Evolutionary conservation across 2,329 filamentous ascomycete species (phyloP).

Genomic region (Cucurbitaria berberidis): DNA sequence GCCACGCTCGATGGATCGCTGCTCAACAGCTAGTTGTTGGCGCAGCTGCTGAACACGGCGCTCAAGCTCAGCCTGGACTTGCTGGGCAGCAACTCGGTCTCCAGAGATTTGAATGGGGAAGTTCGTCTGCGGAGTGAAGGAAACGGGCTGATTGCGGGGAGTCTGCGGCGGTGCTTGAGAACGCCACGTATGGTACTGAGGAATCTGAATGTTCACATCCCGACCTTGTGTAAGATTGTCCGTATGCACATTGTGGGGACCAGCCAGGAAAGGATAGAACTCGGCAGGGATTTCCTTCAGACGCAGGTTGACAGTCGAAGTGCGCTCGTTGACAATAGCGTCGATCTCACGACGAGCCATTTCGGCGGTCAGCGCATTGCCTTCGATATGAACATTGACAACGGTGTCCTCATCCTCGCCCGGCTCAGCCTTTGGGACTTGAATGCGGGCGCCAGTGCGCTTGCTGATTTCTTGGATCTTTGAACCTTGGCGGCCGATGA

Average conservation of each 20-base stretch:
- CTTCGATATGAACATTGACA: slow-evolving; percentile 87
- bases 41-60: slow-evolving; percentile 76
- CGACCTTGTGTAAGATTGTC: slow-evolving; percentile 73
- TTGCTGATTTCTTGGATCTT: slow-evolving; percentile 91
- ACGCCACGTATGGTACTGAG: slow-evolving; percentile 77
- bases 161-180: slow-evolving; percentile 70
- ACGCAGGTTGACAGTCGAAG: slow-evolving; percentile 80
- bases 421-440: slow-evolving; percentile 82
- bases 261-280: slow-evolving; percentile 94
- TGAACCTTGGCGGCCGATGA: slow-evolving; percentile 90
- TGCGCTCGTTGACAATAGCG: slow-evolving; percentile 85
- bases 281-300: slow-evolving; percentile 85
- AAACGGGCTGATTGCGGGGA: slow-evolving; percentile 67
- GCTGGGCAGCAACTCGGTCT: slow-evolving; percentile 81
- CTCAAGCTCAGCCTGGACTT: slow-evolving; percentile 81
- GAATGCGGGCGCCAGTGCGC: slow-evolving; percentile 86
- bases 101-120: slow-evolving; percentile 85
- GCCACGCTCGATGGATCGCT: slow-evolving; percentile 81
- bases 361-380: slow-evolving; percentile 85
- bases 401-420: slow-evolving; percentile 79
- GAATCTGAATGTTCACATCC: slow-evolving; percentile 81
- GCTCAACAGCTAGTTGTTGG: slow-evolving; percentile 75
- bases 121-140: slow-evolving; percentile 74
- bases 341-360: slow-evolving; percentile 83
- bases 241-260: slow-evolving; percentile 72